A percentile compares a stretch with the other conserved stretches of the same genome.
Conservation (phyloP, 352 stramenopile genomes). For the Saprolegnia diclina region DNA sequence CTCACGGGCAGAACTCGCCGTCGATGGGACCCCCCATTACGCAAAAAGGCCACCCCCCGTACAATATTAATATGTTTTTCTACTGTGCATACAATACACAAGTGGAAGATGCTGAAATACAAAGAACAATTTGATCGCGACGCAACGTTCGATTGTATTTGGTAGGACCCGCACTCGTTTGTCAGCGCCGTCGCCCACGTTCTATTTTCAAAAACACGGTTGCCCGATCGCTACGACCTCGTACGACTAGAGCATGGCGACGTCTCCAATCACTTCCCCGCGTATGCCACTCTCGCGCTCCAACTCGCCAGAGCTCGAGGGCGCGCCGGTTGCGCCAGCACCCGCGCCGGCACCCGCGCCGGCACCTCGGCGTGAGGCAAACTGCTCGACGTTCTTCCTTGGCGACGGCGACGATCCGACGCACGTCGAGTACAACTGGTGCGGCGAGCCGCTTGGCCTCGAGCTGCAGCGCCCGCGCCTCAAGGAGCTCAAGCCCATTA, state of each 20-base stretch:
- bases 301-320: conserved; percentile 7
- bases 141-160: no score
- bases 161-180: no score
- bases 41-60: no score
- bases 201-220: background rate
- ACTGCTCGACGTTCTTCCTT: conserved; percentile 27
- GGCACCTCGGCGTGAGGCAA: conserved; percentile 1
- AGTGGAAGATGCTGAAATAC: background rate
- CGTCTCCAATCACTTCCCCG: conserved; percentile 7
- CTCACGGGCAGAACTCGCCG: background rate
- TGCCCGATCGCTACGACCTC: background rate
- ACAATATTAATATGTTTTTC: background rate
- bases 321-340: background rate
- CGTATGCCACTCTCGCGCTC: conserved; percentile 12
- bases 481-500: background rate
- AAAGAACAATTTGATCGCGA: no score
- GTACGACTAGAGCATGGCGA: background rate
- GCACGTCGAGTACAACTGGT: conserved; percentile 23
- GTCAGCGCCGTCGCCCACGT: background rate
- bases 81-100: background rate
- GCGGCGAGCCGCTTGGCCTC: conserved; percentile 17
- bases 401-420: conserved; percentile 9
- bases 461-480: conserved; percentile 14
- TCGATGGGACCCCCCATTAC: background rate
- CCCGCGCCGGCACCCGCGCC: background rate